Evolutionary conservation across 1,139 yeast genomes (phyloP).

Genomic region (Hyphopichia khmerensis): DNA sequence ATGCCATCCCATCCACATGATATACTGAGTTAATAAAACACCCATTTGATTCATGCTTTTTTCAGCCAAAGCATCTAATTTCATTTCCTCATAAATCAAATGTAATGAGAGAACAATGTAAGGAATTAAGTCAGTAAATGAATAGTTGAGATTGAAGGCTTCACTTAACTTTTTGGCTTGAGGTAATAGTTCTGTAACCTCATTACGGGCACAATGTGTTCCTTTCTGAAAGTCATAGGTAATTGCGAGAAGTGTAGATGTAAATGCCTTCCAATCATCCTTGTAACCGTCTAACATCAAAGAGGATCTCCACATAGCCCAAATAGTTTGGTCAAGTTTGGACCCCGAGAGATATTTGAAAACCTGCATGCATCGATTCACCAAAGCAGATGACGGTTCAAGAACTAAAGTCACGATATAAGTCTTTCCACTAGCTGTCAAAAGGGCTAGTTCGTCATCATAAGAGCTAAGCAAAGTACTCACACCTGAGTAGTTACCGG

Average conservation of each 20-base stretch:
- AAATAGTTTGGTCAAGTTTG: slow-evolving; percentile 53
- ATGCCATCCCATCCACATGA: slow-evolving; percentile 76
- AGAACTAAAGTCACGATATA: slow-evolving; percentile 37
- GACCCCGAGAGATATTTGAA: slow-evolving; percentile 60
- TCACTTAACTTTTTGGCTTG: slow-evolving; percentile 33
- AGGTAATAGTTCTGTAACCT: slow-evolving; percentile 40
- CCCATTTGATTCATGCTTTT: slow-evolving; percentile 44
- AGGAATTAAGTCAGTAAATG: slow-evolving; percentile 52
- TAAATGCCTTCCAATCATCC: slow-evolving; percentile 66
- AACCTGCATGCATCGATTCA: slow-evolving; percentile 44
- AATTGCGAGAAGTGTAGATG: slow-evolving; percentile 49
- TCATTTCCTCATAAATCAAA: slow-evolving; percentile 71
- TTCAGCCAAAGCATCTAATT: slow-evolving; percentile 52
- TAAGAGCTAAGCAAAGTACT: slow-evolving; percentile 24
- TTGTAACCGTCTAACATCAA: slow-evolving; percentile 37
- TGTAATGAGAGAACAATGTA: slow-evolving; percentile 71
- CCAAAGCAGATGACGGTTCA: slow-evolving; percentile 46
- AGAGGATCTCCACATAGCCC: slow-evolving; percentile 67
- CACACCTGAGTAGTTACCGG: slow-evolving; percentile 16
- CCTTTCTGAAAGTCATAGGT: slow-evolving; percentile 41
- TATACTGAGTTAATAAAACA: slow-evolving; percentile 56
- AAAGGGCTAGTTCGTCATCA: slow-evolving; percentile 28
- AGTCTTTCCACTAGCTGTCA: slow-evolving; percentile 21
- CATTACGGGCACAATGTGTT: slow-evolving; percentile 21
- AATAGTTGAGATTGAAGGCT: slow-evolving; percentile 29